Percentiles rank a stretch among this genome's conserved stretches.
phyloP scores from a whole-genome alignment of 208 protist genomes.

The Leishmania gerbilli region DNA sequence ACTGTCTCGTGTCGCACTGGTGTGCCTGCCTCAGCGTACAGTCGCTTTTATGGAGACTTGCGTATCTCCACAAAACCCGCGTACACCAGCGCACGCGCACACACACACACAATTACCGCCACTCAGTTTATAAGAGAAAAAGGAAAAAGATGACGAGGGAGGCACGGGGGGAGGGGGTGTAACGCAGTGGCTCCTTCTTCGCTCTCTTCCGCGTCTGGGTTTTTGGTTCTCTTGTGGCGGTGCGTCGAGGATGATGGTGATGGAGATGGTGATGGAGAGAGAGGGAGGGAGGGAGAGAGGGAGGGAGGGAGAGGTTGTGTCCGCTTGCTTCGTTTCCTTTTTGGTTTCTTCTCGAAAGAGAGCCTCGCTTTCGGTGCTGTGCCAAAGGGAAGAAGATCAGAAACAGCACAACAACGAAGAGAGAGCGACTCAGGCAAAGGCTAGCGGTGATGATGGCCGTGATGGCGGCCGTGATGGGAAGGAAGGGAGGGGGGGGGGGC shows the following conservation, averaged over 20 bases:
- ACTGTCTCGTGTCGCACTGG: background rate
- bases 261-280: no score
- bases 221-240: no score
- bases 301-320: background rate
- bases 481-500: background rate
- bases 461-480: background rate
- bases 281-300: background rate
- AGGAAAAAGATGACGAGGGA: background rate
- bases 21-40: slow-evolving; percentile 8
- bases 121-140: background rate
- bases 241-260: background rate
- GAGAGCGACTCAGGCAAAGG: background rate
- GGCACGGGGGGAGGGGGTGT: background rate
- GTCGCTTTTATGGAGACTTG: slow-evolving; percentile 6
- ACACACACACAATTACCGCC: background rate
- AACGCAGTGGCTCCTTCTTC: background rate
- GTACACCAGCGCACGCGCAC: background rate
- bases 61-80: slow-evolving; percentile 1
- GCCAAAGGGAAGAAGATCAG: background rate
- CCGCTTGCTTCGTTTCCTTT: background rate
- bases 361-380: background rate
- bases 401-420: background rate
- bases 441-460: background rate
- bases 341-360: background rate
- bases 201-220: background rate